phyloP scores from a whole-genome alignment of 2,329 filamentous ascomycete genomes.

The Claviceps purpurea region DNA sequence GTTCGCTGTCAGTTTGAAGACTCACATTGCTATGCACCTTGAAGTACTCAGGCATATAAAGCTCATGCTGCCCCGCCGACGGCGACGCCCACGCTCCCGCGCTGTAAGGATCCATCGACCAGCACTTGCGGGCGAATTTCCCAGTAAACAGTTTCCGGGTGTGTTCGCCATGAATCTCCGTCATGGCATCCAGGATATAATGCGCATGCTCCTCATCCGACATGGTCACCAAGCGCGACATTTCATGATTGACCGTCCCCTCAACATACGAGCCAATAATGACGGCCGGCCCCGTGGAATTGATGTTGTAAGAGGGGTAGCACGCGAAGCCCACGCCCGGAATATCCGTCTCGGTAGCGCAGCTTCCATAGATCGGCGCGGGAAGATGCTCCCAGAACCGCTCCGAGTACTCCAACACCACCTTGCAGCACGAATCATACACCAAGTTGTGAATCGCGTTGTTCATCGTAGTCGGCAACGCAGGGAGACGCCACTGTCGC shows the following conservation, averaged over 20 bases:
- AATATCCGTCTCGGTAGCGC: conserved; percentile 42
- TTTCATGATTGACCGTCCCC: conserved; percentile 23
- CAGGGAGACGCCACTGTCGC: conserved; percentile 45
- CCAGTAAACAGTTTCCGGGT: conserved; percentile 51
- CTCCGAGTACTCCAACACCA: conserved; percentile 54
- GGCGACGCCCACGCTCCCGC: conserved; percentile 50
- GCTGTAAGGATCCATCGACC: conserved; percentile 47
- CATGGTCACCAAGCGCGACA: conserved; percentile 25
- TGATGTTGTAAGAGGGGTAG: conserved; percentile 55
- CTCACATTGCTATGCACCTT: conserved; percentile 46
- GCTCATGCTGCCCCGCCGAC: conserved; percentile 48
- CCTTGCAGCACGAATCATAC: conserved; percentile 37
- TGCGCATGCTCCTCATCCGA: conserved; percentile 48
- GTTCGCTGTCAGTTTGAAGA: neutral
- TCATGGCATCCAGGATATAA: conserved; percentile 50
- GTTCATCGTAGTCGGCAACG: conserved; percentile 25
- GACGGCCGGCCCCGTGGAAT: conserved; percentile 42
- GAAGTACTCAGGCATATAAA: conserved; percentile 62
- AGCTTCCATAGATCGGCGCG: conserved; percentile 49
- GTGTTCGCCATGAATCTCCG: conserved; percentile 50
- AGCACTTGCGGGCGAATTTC: conserved; percentile 51
- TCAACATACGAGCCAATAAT: conserved; percentile 47
- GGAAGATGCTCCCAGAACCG: conserved; percentile 43
- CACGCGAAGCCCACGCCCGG: conserved; percentile 48
- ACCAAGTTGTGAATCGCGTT: conserved; percentile 33